phyloP scores from a whole-genome alignment of 306 rosid species.

The Cucumis hystrix region DNA sequence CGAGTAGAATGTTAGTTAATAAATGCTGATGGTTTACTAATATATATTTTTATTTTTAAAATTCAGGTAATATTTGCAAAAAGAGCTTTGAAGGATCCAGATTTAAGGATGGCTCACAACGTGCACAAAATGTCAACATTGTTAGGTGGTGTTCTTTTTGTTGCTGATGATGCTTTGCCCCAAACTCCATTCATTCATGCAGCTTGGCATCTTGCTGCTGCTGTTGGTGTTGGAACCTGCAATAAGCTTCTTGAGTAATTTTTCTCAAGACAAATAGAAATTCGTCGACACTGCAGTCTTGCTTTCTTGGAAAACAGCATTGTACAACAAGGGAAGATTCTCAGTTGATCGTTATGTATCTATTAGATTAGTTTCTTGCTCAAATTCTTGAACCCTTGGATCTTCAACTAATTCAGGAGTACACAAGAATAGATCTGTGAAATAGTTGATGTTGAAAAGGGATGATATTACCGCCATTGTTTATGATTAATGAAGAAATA shows the following conservation, averaged over 20 bases:
- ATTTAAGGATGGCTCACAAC: constrained; percentile 57
- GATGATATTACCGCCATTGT: neutral
- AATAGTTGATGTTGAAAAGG: neutral
- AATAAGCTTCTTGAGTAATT: constrained; percentile 80
- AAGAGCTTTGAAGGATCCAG: constrained; percentile 83
- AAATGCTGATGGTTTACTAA: neutral
- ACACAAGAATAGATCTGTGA: neutral
- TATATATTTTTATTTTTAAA: neutral
- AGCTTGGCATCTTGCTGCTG: constrained; percentile 99
- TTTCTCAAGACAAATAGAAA: neutral
- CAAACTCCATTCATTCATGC: constrained; percentile 84
- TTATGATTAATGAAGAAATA: neutral
- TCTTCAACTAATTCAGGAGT: neutral
- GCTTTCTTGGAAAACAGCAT: neutral
- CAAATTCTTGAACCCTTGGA: neutral
- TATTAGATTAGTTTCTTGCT: neutral
- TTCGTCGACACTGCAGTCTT: neutral
- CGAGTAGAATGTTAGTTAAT: neutral
- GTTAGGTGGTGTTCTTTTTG: constrained; percentile 59
- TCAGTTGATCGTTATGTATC: neutral
- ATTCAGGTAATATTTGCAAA: constrained; percentile 77
- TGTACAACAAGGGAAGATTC: neutral
- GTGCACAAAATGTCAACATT: constrained; percentile 82
- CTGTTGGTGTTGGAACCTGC: constrained; percentile 84
- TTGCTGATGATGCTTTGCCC: constrained; percentile 78